These are phyloP conservation scores for Leccinum broughii DNA, from an alignment of 768 basidiomycete genomes.

Conservation along the genomic window DNA sequence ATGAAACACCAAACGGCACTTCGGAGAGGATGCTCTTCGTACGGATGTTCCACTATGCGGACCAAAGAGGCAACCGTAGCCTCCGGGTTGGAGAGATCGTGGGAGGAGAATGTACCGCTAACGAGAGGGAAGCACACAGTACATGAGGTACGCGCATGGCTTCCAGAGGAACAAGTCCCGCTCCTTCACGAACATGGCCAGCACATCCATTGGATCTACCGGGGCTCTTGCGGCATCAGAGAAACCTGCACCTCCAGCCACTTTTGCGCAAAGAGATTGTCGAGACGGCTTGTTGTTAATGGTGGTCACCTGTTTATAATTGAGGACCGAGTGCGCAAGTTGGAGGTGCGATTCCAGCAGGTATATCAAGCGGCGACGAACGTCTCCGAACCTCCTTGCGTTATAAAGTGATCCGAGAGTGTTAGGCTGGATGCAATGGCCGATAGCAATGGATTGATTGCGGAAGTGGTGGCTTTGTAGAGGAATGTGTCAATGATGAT, in stretches of 20 bases:
- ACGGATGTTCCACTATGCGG: slow-evolving; percentile 74
- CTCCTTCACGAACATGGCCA: slow-evolving; percentile 67
- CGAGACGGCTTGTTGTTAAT: slow-evolving; percentile 57
- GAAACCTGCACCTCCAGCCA: slow-evolving; percentile 47
- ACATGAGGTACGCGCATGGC: slow-evolving; percentile 67
- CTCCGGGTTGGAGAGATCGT: slow-evolving; percentile 80
- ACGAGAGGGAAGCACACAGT: slow-evolving; percentile 64
- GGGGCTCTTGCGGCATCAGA: slow-evolving; percentile 47
- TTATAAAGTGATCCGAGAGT: slow-evolving; percentile 60
- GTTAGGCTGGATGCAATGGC: slow-evolving; percentile 61
- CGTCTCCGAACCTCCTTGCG: slow-evolving; percentile 69
- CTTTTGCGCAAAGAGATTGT: slow-evolving; percentile 68
- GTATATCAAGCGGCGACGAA: slow-evolving; percentile 56
- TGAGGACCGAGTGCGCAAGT: slow-evolving; percentile 59
- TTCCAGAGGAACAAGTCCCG: slow-evolving; percentile 68
- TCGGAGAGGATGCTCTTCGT: slow-evolving; percentile 73
- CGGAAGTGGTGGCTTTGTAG: slow-evolving; percentile 72
- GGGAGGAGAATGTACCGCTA: slow-evolving; percentile 58
- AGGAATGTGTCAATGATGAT: slow-evolving; percentile 71
- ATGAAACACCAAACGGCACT: slow-evolving; percentile 85
- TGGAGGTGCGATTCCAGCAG: slow-evolving; percentile 68
- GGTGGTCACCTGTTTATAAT: slow-evolving; percentile 43
- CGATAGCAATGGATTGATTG: slow-evolving; percentile 77
- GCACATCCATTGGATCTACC: slow-evolving; percentile 71
- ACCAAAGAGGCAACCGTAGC: slow-evolving; percentile 66